These are phyloP conservation scores for Albugo candida DNA, from an alignment of 352 stramenopile genomes.

Conservation along the genomic window DNA sequence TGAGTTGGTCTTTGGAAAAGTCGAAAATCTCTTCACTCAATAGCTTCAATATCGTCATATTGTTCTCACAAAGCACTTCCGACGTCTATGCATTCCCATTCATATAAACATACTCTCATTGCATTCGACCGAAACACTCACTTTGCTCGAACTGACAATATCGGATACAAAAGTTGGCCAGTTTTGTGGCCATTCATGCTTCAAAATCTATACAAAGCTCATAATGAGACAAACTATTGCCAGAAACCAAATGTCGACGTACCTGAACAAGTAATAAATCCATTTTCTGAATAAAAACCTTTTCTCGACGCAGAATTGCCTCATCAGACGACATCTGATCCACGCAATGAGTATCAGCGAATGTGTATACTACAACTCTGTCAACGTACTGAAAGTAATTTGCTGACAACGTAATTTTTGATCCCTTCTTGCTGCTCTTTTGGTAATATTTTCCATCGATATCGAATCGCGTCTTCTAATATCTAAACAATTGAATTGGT, in stretches of 20 bases:
- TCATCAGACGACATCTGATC: conserved; percentile 80
- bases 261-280: conserved; percentile 91
- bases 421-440: conserved; percentile 94
- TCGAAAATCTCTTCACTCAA: conserved; percentile 99
- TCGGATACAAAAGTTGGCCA: conserved; percentile 98
- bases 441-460: conserved; percentile 93
- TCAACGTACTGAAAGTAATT: conserved; percentile 80
- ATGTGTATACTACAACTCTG: background rate
- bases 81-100: conserved; percentile 40
- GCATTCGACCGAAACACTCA: conserved; percentile 11
- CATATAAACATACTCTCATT: background rate
- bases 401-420: conserved; percentile 96
- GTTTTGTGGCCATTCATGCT: conserved; percentile 99
- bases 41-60: conserved; percentile 99
- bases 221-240: background rate
- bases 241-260: background rate
- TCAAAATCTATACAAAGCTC: conserved; percentile 85
- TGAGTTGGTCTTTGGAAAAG: conserved; percentile 96
- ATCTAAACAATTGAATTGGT: conserved; percentile 41
- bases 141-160: conserved; percentile 84
- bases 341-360: conserved; percentile 1
- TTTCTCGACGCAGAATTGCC: conserved; percentile 67
- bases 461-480: conserved; percentile 94
- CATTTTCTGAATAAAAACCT: conserved; percentile 89
- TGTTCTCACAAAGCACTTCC: conserved; percentile 99